Evolutionary conservation across 1,139 yeast species (phyloP).

Genomic region (Hemisphaericaspora xylanilytica): DNA sequence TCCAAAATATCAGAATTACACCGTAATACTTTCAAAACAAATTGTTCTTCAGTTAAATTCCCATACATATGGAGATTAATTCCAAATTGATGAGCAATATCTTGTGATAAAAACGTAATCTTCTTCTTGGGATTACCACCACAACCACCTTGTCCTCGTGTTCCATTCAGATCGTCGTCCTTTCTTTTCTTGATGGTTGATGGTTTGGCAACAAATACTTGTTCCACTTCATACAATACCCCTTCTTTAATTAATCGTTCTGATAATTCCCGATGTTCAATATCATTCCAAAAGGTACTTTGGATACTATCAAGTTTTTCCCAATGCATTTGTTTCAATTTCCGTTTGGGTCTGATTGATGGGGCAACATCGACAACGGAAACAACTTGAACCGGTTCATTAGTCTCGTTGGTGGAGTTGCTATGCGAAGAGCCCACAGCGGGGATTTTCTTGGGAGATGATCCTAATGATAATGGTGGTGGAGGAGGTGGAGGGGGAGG

Average conservation of each 20-base stretch:
- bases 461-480: conserved; percentile 2
- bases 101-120: conserved; percentile 68
- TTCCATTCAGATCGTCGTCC: conserved; percentile 8
- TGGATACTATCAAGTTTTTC: conserved; percentile 71
- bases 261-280: conserved; percentile 46
- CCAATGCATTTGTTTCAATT: conserved; percentile 94
- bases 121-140: conserved; percentile 23
- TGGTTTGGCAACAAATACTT: conserved; percentile 67
- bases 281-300: conserved; percentile 79
- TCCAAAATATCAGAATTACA: conserved; percentile 72
- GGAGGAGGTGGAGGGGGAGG: conserved; percentile 6
- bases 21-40: conserved; percentile 61
- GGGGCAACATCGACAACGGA: conserved; percentile 5
- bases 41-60: conserved; percentile 55
- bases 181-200: conserved; percentile 41
- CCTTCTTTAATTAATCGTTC: conserved; percentile 66
- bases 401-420: too few species aligned
- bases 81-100: conserved; percentile 82
- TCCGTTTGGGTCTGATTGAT: conserved; percentile 53
- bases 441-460: too few species aligned
- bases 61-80: conserved; percentile 85
- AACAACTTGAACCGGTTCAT: too few species aligned
- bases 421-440: too few species aligned
- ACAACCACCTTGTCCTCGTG: neutral
- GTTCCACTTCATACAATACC: conserved; percentile 73